phyloP scores from a whole-genome alignment of 495 filamentous ascomycete species.

The Pseudevernia furfuracea region DNA sequence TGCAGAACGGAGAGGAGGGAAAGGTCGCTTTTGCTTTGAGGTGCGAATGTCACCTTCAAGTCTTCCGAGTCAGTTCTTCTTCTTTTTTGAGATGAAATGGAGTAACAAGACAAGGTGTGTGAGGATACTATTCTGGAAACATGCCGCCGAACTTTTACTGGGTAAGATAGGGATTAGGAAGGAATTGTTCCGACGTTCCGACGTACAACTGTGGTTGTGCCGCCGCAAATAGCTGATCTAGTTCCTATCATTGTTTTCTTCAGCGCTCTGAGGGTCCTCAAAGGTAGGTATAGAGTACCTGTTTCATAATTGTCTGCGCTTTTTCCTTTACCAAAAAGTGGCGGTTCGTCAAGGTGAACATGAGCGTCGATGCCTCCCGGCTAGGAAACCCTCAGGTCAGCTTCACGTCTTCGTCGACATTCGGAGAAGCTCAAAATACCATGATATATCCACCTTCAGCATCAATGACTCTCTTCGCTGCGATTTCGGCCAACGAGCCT shows the following conservation, averaged over 20 bases:
- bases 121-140: neutral
- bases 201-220: conserved; percentile 47
- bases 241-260: conserved; percentile 37
- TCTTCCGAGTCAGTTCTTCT: neutral
- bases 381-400: conserved; percentile 32
- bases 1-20: conserved; percentile 42
- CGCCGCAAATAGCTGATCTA: conserved; percentile 50
- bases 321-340: conserved; percentile 9
- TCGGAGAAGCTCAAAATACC: conserved; percentile 24
- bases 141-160: neutral
- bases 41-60: conserved; percentile 43
- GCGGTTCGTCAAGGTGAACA: conserved; percentile 39
- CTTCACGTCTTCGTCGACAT: conserved; percentile 10
- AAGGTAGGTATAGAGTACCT: conserved; percentile 16
- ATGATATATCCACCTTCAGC: conserved; percentile 45
- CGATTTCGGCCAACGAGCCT: neutral
- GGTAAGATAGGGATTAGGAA: no score
- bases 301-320: conserved; percentile 46
- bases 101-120: neutral
- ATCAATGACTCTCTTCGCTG: conserved; percentile 36
- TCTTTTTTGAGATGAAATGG: neutral
- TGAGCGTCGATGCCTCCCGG: conserved; percentile 42
- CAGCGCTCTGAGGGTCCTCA: neutral
- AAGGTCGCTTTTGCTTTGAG: conserved; percentile 44
- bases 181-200: neutral